These are phyloP conservation scores for Botrytis aclada DNA, from an alignment of 2,329 filamentous ascomycete genomes.

Conservation along the genomic window DNA sequence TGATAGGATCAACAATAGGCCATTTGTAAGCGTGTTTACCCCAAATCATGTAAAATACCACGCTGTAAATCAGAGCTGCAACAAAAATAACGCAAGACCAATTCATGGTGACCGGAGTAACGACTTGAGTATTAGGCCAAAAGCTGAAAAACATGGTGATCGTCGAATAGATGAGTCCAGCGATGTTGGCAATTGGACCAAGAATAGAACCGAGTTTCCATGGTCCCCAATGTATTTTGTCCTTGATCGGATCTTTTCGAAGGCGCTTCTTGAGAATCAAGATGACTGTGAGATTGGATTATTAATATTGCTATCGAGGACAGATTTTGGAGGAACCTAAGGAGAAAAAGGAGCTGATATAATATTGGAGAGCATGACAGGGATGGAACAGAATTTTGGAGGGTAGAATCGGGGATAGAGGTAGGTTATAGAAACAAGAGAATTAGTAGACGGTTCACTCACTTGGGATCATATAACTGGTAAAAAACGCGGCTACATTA, in stretches of 20 bases:
- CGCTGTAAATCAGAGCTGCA: conserved; percentile 9
- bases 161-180: conserved; percentile 12
- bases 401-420: background rate
- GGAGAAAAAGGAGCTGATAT: background rate
- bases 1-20: conserved; percentile 38
- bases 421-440: background rate
- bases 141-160: conserved; percentile 21
- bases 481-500: conserved; percentile 43
- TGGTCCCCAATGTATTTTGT: conserved; percentile 22
- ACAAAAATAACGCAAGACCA: conserved; percentile 19
- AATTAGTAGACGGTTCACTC: background rate
- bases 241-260: conserved; percentile 24
- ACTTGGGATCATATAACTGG: conserved; percentile 43
- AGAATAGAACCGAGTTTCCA: conserved; percentile 21
- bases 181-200: conserved; percentile 17
- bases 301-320: background rate
- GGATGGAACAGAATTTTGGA: background rate
- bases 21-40: conserved; percentile 45
- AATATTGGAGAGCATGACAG: background rate
- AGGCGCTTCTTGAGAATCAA: conserved; percentile 44
- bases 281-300: conserved; percentile 21
- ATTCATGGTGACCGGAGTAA: conserved; percentile 20
- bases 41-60: conserved; percentile 18
- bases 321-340: background rate
- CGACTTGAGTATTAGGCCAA: conserved; percentile 10